phyloP scores from a whole-genome alignment of 2,329 filamentous ascomycete species.

The Thelonectria blattea region DNA sequence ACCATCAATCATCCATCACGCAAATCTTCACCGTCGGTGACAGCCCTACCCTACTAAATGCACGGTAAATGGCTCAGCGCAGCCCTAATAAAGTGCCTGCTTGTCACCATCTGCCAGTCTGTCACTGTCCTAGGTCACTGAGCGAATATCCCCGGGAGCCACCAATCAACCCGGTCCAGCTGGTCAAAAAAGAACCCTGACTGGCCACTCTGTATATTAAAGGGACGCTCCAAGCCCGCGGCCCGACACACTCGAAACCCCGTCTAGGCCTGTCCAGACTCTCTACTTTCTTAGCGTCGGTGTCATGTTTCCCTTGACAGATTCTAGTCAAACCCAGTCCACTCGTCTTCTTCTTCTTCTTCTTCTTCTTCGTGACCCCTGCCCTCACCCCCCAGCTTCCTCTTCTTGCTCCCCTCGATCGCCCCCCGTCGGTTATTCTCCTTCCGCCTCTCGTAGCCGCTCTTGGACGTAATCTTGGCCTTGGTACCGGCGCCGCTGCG shows the following conservation, averaged over 20 bases:
- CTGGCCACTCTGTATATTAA: neutral
- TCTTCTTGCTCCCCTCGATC: slow-evolving; percentile 65
- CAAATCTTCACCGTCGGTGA: neutral
- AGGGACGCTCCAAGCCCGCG: neutral
- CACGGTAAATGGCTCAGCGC: neutral
- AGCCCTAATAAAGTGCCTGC: neutral
- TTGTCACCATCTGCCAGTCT: no score
- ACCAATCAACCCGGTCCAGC: neutral
- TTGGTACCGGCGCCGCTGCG: slow-evolving; percentile 47
- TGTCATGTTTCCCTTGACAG: neutral
- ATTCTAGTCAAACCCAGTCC: slow-evolving; percentile 53
- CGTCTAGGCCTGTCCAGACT: neutral
- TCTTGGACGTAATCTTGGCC: slow-evolving; percentile 82
- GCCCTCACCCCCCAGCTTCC: slow-evolving; percentile 49
- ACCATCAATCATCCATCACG: no score
- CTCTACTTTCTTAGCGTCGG: neutral
- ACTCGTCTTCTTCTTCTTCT: slow-evolving; percentile 45
- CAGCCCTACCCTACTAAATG: no score
- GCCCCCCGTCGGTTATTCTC: slow-evolving; percentile 72
- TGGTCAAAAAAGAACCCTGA: neutral
- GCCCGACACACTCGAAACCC: neutral
- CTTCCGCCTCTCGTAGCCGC: slow-evolving; percentile 72
- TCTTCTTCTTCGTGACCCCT: slow-evolving; percentile 32
- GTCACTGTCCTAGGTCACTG: neutral
- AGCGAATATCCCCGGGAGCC: neutral